Conservation (phyloP, 1,139 yeast species). For the Sugiyamaella xylanicola region DNA sequence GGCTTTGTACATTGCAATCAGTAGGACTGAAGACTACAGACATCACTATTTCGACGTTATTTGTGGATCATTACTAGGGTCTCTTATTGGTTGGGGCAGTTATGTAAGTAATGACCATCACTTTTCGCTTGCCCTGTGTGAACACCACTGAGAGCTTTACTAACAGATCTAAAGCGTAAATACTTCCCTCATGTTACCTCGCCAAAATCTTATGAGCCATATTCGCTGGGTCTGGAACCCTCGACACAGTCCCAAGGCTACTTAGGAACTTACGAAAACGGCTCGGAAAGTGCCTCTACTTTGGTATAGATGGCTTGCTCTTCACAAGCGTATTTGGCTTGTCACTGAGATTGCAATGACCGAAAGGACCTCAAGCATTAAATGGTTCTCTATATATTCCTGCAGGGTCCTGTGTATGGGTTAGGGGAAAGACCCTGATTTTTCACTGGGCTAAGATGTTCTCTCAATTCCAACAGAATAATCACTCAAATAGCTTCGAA, state of each 20-base stretch:
- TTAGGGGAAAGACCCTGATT: too few species aligned
- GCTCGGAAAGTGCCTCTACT: constrained; percentile 14
- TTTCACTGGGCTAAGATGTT: too few species aligned
- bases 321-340: too few species aligned
- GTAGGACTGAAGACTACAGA: constrained; percentile 72
- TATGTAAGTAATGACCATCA: constrained; percentile 43
- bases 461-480: too few species aligned
- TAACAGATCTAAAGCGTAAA: constrained; percentile 23
- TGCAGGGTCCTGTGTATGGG: too few species aligned
- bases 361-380: too few species aligned
- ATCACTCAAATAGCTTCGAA: too few species aligned
- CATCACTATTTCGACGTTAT: constrained; percentile 73
- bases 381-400: too few species aligned
- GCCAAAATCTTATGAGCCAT: constrained; percentile 30
- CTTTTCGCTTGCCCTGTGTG: too few species aligned
- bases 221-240: constrained; percentile 17
- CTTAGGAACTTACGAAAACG: constrained; percentile 14
- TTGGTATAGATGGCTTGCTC: constrained; percentile 8
- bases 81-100: constrained; percentile 50
- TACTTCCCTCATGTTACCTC: constrained; percentile 31
- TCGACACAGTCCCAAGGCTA: constrained; percentile 12
- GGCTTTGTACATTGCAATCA: constrained; percentile 50
- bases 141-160: too few species aligned
- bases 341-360: too few species aligned
- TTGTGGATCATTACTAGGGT: constrained; percentile 59